phyloP scores from a whole-genome alignment of 1,284 basidiomycete species.

The Sporisorium scitamineum region DNA sequence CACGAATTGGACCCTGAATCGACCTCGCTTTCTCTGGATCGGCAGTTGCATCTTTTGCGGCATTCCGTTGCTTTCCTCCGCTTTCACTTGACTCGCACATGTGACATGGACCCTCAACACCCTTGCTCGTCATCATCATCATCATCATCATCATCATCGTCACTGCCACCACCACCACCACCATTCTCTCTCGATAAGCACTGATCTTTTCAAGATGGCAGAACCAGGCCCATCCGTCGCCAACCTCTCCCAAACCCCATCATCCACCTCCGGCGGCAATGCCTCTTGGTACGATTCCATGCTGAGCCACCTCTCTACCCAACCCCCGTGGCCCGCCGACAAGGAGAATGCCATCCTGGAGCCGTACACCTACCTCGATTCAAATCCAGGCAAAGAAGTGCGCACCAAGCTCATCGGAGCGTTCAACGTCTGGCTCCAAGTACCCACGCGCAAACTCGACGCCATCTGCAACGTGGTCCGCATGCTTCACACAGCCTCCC shows the following conservation, averaged over 20 bases:
- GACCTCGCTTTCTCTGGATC: conserved; percentile 13
- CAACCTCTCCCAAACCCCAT: conserved; percentile 50
- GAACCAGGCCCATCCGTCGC: conserved; percentile 34
- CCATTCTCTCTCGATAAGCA: neutral
- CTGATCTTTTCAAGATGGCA: too few species aligned
- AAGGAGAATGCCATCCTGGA: conserved; percentile 75
- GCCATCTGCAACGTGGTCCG: conserved; percentile 84
- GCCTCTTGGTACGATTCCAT: conserved; percentile 66
- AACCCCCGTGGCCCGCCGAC: conserved; percentile 68
- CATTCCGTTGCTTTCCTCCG: conserved; percentile 21
- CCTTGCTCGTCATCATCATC: conserved; percentile 1
- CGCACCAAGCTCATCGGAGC: conserved; percentile 89
- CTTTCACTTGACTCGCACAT: neutral
- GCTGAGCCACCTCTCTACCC: conserved; percentile 55
- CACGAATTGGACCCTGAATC: conserved; percentile 7
- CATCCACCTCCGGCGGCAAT: conserved; percentile 31
- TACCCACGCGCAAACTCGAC: conserved; percentile 79
- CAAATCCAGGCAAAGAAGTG: conserved; percentile 92
- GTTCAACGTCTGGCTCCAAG: conserved; percentile 92
- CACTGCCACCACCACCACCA: neutral
- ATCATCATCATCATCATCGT: neutral
- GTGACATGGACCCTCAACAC: neutral
- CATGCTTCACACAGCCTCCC: conserved; percentile 93
- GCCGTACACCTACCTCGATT: conserved; percentile 87
- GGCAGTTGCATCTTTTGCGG: too few species aligned